Evolutionary conservation across 331 rosid genomes (phyloP).

Genomic region (Arachis monticola): DNA sequence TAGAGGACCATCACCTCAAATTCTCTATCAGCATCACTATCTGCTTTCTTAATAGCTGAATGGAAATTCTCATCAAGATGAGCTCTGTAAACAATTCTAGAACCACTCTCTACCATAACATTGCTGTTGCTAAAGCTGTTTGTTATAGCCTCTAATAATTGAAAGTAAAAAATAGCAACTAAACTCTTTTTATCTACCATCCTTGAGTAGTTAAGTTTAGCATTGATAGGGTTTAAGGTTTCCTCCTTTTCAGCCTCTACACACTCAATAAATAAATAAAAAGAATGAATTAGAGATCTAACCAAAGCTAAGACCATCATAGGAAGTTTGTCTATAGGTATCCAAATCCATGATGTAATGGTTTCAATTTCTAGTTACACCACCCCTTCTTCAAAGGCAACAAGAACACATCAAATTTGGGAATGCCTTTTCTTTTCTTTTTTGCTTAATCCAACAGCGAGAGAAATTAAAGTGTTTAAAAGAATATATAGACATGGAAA

Average conservation of each 20-base stretch:
- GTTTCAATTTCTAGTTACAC: too few relatives aligned
- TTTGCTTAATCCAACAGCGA: too few relatives aligned
- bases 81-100: constrained; percentile 69
- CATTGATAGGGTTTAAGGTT: constrained; percentile 49
- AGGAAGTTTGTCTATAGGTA: too few relatives aligned
- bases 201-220: constrained; percentile 62
- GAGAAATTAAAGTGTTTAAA: too few relatives aligned
- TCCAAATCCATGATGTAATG: too few relatives aligned
- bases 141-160: constrained; percentile 75
- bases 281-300: constrained; percentile 13
- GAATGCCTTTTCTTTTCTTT: too few relatives aligned
- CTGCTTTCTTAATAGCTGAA: constrained; percentile 76
- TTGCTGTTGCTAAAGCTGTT: constrained; percentile 65
- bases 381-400: too few relatives aligned
- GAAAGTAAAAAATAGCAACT: constrained; percentile 67
- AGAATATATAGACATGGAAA: too few relatives aligned
- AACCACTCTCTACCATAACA: constrained; percentile 61
- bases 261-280: constrained; percentile 9
- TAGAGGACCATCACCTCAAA: constrained; percentile 60
- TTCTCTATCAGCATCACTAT: constrained; percentile 68
- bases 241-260: constrained; percentile 64
- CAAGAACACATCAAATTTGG: too few relatives aligned
- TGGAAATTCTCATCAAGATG: constrained; percentile 64
- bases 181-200: constrained; percentile 67
- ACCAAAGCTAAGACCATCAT: neutral